Evolutionary conservation across 1,284 basidiomycete genomes (phyloP).

Genomic region (Pseudozyma tsukubaensis): DNA sequence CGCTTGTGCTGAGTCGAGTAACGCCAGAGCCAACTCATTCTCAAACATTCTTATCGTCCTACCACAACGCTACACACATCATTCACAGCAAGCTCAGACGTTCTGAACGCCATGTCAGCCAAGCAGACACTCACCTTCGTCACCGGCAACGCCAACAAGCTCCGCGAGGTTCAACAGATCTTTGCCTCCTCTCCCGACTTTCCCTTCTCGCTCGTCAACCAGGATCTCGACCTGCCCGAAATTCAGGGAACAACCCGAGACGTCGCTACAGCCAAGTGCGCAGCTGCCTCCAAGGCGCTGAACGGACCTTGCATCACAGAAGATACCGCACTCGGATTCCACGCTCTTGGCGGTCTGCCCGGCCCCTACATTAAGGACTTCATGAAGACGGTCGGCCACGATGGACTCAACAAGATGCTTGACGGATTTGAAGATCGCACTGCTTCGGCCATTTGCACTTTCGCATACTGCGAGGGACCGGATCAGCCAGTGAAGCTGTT

Average conservation of each 20-base stretch:
- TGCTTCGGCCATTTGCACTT: conserved; percentile 93
- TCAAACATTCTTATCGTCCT: conserved; percentile 3
- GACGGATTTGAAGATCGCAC: conserved; percentile 82
- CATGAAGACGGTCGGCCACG: conserved; percentile 49
- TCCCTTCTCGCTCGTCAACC: conserved; percentile 32
- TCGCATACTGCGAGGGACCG: conserved; percentile 79
- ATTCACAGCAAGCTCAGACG: background rate
- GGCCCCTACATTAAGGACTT: conserved; percentile 94
- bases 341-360: conserved; percentile 87
- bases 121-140: conserved; percentile 75
- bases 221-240: conserved; percentile 79
- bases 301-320: conserved; percentile 92
- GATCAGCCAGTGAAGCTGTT: conserved; percentile 74
- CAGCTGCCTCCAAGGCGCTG: conserved; percentile 77
- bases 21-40: conserved; percentile 5
- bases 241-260: conserved; percentile 92
- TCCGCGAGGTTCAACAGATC: conserved; percentile 86
- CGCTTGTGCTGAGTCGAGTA: conserved; percentile 28
- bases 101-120: conserved; percentile 16
- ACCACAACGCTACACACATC: background rate
- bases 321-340: conserved; percentile 92
- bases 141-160: conserved; percentile 93
- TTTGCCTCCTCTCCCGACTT: conserved; percentile 44
- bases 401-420: conserved; percentile 86
- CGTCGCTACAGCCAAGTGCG: conserved; percentile 88